These are phyloP conservation scores for Suhomyces tanzawaensis DNA, from an alignment of 805 yeast genomes.

Conservation along the genomic window DNA sequence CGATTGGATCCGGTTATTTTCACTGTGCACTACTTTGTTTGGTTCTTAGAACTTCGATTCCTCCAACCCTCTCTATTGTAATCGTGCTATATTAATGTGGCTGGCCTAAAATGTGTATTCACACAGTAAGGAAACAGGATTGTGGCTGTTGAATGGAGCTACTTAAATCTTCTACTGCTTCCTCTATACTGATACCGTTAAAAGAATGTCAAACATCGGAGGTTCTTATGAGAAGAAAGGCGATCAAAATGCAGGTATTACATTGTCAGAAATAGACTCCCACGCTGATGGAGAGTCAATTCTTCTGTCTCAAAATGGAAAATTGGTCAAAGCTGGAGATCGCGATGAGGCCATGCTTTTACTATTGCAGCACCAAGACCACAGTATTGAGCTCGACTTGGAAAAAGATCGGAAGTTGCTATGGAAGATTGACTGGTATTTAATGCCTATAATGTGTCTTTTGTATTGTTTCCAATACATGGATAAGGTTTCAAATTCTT, in stretches of 20 bases:
- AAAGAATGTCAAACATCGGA: not conserved
- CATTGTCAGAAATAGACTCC: not conserved
- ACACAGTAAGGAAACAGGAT: too few species aligned
- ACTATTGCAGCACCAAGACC: constrained; percentile 25
- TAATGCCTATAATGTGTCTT: constrained; percentile 51
- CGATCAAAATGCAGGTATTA: not conserved
- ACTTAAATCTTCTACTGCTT: not conserved
- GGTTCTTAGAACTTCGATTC: too few species aligned
- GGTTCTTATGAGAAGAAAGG: not conserved
- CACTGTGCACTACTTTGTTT: too few species aligned
- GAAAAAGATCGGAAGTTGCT: constrained; percentile 34
- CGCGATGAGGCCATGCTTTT: constrained; percentile 47
- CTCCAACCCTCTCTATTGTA: too few species aligned
- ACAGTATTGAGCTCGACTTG: constrained; percentile 20
- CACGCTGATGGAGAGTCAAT: not conserved
- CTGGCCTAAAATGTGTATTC: too few species aligned
- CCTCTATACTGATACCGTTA: not conserved
- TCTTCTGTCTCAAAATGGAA: constrained; percentile 11
- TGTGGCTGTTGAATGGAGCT: not conserved
- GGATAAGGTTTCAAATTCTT: constrained; percentile 56
- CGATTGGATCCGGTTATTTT: too few species aligned
- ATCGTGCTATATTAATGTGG: too few species aligned
- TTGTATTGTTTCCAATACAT: constrained; percentile 53
- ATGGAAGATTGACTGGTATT: constrained; percentile 50
- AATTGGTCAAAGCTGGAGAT: constrained; percentile 29